phyloP scores from a whole-genome alignment of 345 rosid species.

The Corchorus olitorius region DNA sequence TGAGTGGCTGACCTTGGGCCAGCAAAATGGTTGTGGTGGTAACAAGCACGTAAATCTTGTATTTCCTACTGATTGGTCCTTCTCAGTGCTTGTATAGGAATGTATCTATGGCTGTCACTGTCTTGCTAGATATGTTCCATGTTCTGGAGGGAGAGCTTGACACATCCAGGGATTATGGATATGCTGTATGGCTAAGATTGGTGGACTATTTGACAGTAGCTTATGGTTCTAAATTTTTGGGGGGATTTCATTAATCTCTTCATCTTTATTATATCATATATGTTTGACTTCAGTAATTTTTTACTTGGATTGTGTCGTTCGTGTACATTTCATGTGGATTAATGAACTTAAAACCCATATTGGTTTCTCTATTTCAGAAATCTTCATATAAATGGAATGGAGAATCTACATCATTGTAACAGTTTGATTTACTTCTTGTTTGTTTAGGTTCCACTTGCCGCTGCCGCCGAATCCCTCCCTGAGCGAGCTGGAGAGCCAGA shows the following conservation, averaged over 20 bases:
- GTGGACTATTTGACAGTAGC: neutral
- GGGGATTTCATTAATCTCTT: neutral
- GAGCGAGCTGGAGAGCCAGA: constrained; percentile 90
- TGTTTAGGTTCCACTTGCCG: constrained; percentile 62
- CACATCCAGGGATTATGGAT: neutral
- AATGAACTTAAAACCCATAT: neutral
- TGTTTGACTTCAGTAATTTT: constrained; percentile 19
- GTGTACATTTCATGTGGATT: neutral
- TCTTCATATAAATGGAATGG: constrained; percentile 8
- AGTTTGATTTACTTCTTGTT: constrained; percentile 20
- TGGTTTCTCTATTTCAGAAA: constrained; percentile 10
- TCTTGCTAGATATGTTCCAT: neutral
- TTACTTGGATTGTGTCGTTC: constrained; percentile 16
- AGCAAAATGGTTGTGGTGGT: neutral
- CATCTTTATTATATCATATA: neutral
- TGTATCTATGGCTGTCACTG: neutral
- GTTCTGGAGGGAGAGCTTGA: neutral
- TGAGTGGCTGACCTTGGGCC: neutral
- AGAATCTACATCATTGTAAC: neutral
- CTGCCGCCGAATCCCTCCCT: constrained; percentile 62
- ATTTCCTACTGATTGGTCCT: neutral
- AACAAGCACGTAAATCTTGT: neutral
- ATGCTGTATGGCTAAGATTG: constrained; percentile 15
- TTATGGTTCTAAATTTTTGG: neutral
- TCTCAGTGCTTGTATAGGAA: neutral